Percentiles rank a stretch among this genome's conserved stretches.
phyloP scores from a whole-genome alignment of 2,329 filamentous ascomycete species.

The Fusarium sp. region DNA sequence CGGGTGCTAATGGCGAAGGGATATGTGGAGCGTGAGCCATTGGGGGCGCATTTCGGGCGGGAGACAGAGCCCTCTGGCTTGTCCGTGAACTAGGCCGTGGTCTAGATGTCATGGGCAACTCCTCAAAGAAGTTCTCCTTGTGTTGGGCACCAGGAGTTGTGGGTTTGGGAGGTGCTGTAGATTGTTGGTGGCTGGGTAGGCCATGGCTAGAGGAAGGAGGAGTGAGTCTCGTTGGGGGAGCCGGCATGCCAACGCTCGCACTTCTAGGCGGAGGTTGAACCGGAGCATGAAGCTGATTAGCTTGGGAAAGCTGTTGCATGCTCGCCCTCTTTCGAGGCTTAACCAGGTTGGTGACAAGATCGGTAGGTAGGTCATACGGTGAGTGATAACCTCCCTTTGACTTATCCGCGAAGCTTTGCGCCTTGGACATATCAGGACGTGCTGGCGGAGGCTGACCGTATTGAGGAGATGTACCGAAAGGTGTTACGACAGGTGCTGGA shows the following conservation, averaged over 20 bases:
- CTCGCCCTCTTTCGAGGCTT: conserved; percentile 74
- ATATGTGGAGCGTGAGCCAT: conserved; percentile 38
- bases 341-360: conserved; percentile 66
- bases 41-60: conserved; percentile 49
- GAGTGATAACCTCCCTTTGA: conserved; percentile 92
- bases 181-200: conserved; percentile 49
- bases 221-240: conserved; percentile 39
- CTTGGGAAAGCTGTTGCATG: conserved; percentile 64
- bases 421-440: conserved; percentile 62
- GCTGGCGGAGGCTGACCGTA: conserved; percentile 52
- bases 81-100: conserved; percentile 70
- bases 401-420: conserved; percentile 90
- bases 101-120: conserved; percentile 72
- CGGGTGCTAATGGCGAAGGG: conserved; percentile 42
- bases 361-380: conserved; percentile 94
- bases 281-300: conserved; percentile 53
- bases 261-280: conserved; percentile 63
- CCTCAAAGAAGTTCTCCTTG: conserved; percentile 78
- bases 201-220: conserved; percentile 51
- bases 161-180: conserved; percentile 47
- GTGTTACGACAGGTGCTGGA: conserved; percentile 35
- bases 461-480: conserved; percentile 45
- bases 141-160: conserved; percentile 49
- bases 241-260: conserved; percentile 64
- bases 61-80: conserved; percentile 56